phyloP scores from a whole-genome alignment of 352 stramenopile genomes.

The Phytophthora lateralis region DNA sequence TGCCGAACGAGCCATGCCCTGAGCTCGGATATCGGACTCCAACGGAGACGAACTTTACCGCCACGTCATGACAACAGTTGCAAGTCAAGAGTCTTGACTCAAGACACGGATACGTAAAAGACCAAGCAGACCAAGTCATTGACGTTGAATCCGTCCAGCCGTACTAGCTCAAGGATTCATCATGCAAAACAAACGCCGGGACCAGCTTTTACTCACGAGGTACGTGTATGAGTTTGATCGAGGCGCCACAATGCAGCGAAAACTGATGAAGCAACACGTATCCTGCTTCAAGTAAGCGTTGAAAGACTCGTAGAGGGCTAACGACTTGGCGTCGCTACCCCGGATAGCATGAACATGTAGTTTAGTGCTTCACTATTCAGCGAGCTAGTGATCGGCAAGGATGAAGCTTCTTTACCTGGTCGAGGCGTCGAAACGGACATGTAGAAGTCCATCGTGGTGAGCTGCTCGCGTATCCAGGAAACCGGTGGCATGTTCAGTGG shows the following conservation, averaged over 20 bases:
- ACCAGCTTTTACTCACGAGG: conserved; percentile 1
- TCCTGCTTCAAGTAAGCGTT: conserved; percentile 23
- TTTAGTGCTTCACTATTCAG: conserved; percentile 3
- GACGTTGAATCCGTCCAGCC: conserved; percentile 18
- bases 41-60: conserved; percentile 21
- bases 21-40: conserved; percentile 5
- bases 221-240: conserved; percentile 6
- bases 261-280: conserved; percentile 12
- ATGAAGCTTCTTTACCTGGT: conserved; percentile 33
- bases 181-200: background rate
- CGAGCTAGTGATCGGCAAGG: conserved; percentile 5
- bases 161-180: conserved; percentile 22
- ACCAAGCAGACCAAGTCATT: conserved; percentile 8
- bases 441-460: conserved; percentile 33
- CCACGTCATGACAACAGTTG: conserved; percentile 24
- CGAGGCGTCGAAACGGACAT: conserved; percentile 23
- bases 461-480: conserved; percentile 19
- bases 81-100: conserved; percentile 21
- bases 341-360: background rate
- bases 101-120: conserved; percentile 15
- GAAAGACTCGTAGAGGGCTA: conserved; percentile 28
- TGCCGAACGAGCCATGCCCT: background rate
- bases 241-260: conserved; percentile 20
- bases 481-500: background rate
- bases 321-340: background rate